Conservation (phyloP, 2,329 filamentous ascomycete species). For the Elsinoe fawcettii region DNA sequence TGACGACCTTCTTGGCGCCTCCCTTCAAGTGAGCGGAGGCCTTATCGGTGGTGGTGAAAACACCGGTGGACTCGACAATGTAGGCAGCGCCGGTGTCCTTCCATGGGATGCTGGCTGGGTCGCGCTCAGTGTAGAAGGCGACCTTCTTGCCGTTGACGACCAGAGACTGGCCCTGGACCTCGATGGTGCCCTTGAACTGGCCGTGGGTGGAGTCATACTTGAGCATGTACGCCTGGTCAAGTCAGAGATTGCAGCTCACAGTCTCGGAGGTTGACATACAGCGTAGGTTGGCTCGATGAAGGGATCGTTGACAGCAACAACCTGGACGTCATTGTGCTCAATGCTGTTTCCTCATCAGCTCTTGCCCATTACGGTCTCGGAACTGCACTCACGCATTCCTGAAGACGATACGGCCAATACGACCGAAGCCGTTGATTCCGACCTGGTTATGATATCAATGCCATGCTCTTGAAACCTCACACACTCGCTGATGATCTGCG, state of each 20-base stretch:
- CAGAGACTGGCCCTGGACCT: constrained; percentile 64
- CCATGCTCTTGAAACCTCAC: background rate
- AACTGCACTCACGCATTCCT: constrained; percentile 69
- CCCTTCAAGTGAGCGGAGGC: constrained; percentile 88
- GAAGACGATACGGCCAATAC: constrained; percentile 98
- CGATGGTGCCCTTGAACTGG: constrained; percentile 85
- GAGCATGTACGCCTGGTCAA: constrained; percentile 86
- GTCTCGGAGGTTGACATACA: constrained; percentile 52
- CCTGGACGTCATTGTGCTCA: constrained; percentile 79
- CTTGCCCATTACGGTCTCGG: constrained; percentile 17
- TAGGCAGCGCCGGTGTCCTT: constrained; percentile 78
- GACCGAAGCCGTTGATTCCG: constrained; percentile 99
- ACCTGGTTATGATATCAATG: constrained; percentile 52
- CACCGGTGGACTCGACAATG: constrained; percentile 95
- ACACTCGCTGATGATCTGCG: constrained; percentile 19
- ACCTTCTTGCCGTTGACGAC: constrained; percentile 89
- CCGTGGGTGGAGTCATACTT: constrained; percentile 99
- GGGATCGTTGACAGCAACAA: constrained; percentile 97
- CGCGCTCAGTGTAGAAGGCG: constrained; percentile 88
- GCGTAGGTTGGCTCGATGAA: constrained; percentile 98
- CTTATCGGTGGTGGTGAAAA: constrained; percentile 98
- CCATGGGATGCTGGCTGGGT: constrained; percentile 89
- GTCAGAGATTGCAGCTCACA: background rate
- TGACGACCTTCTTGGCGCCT: constrained; percentile 87
- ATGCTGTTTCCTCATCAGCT: constrained; percentile 42